phyloP scores from a whole-genome alignment of 345 rosid species.

The Murraya paniculata region DNA sequence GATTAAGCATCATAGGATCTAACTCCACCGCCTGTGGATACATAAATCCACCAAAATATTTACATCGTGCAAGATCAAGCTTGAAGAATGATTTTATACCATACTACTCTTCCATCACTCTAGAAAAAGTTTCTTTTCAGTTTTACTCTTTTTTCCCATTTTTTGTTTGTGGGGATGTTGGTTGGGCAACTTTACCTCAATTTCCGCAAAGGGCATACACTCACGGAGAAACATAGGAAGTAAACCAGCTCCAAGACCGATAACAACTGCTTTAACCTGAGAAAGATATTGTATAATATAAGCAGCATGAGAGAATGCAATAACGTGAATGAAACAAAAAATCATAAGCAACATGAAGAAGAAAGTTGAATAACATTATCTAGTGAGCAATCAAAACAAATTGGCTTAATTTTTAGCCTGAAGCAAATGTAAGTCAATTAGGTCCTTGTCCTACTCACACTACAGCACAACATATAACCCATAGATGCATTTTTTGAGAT shows the following conservation, averaged over 20 bases:
- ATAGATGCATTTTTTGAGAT: background rate
- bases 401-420: background rate
- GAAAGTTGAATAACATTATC: background rate
- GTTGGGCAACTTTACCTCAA: constrained; percentile 55
- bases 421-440: background rate
- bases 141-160: background rate
- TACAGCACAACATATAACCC: background rate
- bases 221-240: constrained; percentile 93
- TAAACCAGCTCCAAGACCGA: constrained; percentile 96
- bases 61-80: background rate
- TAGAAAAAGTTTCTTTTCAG: background rate
- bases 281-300: constrained; percentile 8
- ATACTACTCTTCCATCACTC: background rate
- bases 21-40: constrained; percentile 78
- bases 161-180: background rate
- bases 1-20: constrained; percentile 53
- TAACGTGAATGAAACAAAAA: background rate
- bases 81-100: constrained; percentile 8
- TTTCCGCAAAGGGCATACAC: constrained; percentile 52
- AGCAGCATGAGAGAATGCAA: constrained; percentile 11
- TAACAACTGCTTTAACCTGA: constrained; percentile 73
- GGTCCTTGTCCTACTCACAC: background rate
- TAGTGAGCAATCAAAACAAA: background rate
- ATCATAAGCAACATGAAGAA: background rate
- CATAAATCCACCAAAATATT: constrained; percentile 12